Conservation (phyloP, 768 basidiomycete species). For the Collybiopsis luxurians region DNA sequence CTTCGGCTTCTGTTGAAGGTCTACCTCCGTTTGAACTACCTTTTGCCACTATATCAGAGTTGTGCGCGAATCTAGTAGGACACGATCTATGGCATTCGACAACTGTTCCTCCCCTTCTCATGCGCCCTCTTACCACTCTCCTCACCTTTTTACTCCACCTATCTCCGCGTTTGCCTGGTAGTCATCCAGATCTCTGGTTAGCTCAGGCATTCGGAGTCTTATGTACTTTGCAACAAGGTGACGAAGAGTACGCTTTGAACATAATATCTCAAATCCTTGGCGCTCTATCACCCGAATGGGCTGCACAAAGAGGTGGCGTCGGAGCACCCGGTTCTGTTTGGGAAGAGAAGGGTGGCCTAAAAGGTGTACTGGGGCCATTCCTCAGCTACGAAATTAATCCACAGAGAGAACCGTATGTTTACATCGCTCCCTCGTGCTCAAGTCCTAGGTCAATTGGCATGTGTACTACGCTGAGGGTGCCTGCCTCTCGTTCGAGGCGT, state of each 20-base stretch:
- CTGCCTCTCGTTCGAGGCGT: conserved; percentile 15
- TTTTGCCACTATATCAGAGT: conserved; percentile 49
- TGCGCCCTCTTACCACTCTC: conserved; percentile 54
- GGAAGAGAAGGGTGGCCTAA: conserved; percentile 45
- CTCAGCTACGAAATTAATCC: conserved; percentile 46
- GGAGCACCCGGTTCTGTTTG: conserved; percentile 38
- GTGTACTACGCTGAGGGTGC: conserved; percentile 54
- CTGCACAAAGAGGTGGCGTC: conserved; percentile 28
- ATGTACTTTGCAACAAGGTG: conserved; percentile 60
- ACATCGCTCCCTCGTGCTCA: conserved; percentile 47
- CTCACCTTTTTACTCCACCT: conserved; percentile 54
- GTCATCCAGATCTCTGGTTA: conserved; percentile 60
- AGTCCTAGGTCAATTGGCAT: conserved; percentile 55
- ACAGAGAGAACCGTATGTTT: neutral
- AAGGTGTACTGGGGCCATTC: conserved; percentile 55
- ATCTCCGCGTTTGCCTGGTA: conserved; percentile 55
- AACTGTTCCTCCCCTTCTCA: conserved; percentile 16
- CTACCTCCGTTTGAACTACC: conserved; percentile 64
- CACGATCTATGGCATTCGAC: conserved; percentile 47
- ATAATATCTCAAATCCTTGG: conserved; percentile 38
- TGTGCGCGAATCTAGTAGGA: conserved; percentile 47
- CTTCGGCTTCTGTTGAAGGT: conserved; percentile 28
- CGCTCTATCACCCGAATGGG: conserved; percentile 40
- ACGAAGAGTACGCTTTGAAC: conserved; percentile 57
- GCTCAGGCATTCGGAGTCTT: conserved; percentile 63